Evolutionary conservation across 257 asterid species (phyloP).

Genomic region (Pogostemon cablin): DNA sequence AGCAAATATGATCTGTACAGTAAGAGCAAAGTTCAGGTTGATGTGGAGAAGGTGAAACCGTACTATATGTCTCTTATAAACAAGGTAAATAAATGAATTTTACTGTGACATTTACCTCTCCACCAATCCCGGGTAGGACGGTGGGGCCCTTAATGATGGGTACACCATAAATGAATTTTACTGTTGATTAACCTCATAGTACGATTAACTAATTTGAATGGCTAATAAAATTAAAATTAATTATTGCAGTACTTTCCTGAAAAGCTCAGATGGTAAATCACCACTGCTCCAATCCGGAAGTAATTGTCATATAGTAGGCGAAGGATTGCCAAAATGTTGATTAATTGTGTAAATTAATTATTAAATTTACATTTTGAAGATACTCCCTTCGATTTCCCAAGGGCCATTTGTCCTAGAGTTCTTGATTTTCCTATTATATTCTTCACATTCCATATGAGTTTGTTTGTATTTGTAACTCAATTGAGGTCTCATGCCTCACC

Average conservation of each 20-base stretch:
- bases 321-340: constrained; percentile 11
- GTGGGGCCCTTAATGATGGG: too few relatives aligned
- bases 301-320: neutral
- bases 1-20: constrained; percentile 58
- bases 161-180: neutral
- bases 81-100: constrained; percentile 65
- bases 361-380: neutral
- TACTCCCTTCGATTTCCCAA: neutral
- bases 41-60: constrained; percentile 52
- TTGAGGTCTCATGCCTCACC: too few relatives aligned
- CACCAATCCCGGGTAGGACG: too few relatives aligned
- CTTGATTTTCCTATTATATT: neutral
- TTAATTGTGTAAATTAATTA: neutral
- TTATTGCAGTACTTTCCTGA: constrained; percentile 68
- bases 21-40: constrained; percentile 54
- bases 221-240: neutral
- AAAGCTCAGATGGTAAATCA: constrained; percentile 63
- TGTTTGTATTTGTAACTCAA: too few relatives aligned
- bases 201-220: too few relatives aligned
- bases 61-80: constrained; percentile 67
- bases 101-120: too few relatives aligned
- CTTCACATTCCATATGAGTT: neutral
- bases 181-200: too few relatives aligned
- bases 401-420: neutral
- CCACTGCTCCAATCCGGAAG: too few relatives aligned